Conservation (phyloP, 768 basidiomycete species). For the Podaxis rugospora region DNA sequence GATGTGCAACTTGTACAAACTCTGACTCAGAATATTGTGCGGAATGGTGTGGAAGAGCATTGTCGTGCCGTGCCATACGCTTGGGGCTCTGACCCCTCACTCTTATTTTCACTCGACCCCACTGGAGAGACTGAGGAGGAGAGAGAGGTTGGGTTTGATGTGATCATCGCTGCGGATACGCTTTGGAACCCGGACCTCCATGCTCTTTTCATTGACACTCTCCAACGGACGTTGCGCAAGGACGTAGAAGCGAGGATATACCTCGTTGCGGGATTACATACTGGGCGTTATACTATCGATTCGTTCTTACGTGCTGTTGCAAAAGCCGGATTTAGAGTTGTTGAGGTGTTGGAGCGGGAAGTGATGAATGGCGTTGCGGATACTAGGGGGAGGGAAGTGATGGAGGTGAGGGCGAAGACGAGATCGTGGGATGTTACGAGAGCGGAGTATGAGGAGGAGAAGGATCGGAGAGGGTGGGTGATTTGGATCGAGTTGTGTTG, state of each 20-base stretch:
- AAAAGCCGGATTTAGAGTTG: slow-evolving; percentile 38
- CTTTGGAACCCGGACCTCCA: slow-evolving; percentile 72
- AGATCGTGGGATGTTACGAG: slow-evolving; percentile 48
- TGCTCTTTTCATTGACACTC: slow-evolving; percentile 44
- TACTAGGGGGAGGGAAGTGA: slow-evolving; percentile 18
- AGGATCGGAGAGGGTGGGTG: slow-evolving; percentile 67
- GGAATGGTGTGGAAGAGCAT: slow-evolving; percentile 42
- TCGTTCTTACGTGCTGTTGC: slow-evolving; percentile 45
- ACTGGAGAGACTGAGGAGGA: slow-evolving; percentile 13
- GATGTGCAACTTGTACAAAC: slow-evolving; percentile 57
- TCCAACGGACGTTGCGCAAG: slow-evolving; percentile 43
- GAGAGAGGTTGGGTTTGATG: slow-evolving; percentile 42
- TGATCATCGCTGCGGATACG: slow-evolving; percentile 72
- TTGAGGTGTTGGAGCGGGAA: slow-evolving; percentile 46
- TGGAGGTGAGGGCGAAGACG: slow-evolving; percentile 1
- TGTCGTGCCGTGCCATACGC: slow-evolving; percentile 55
- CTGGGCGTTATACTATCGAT: slow-evolving; percentile 68
- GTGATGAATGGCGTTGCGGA: slow-evolving; percentile 16
- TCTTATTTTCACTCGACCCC: slow-evolving; percentile 12
- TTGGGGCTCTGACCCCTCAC: slow-evolving; percentile 56
- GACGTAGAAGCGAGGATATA: slow-evolving; percentile 45
- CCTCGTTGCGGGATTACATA: slow-evolving; percentile 73
- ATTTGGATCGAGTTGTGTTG: slow-evolving; percentile 54
- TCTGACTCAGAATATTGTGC: slow-evolving; percentile 50
- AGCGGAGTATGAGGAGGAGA: slow-evolving; percentile 56